phyloP scores from a whole-genome alignment of 768 basidiomycete genomes.

The Gymnopilus dilepis region DNA sequence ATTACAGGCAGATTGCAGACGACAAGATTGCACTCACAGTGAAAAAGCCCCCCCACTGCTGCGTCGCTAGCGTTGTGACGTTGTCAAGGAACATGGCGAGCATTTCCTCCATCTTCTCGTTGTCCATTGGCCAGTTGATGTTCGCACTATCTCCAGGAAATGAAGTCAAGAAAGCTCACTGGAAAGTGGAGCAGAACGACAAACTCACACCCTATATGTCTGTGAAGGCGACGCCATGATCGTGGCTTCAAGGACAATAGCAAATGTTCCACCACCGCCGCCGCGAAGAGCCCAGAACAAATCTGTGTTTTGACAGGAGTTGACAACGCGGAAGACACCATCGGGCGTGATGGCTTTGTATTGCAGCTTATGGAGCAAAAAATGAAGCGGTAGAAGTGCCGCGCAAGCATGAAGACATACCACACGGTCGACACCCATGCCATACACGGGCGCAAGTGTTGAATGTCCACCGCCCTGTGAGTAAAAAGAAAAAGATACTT shows the following conservation, averaged over 20 bases:
- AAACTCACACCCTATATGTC: conserved; percentile 19
- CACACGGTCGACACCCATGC: conserved; percentile 52
- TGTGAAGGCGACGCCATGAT: conserved; percentile 44
- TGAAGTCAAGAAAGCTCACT: not conserved
- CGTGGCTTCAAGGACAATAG: conserved; percentile 42
- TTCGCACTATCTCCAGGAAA: conserved; percentile 33
- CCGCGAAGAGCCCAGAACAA: conserved; percentile 61
- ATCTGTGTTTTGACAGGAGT: conserved; percentile 54
- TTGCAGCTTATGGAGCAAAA: conserved; percentile 41
- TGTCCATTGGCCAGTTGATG: conserved; percentile 36
- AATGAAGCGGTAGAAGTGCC: not conserved
- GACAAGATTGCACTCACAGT: conserved; percentile 23
- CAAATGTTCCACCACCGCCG: conserved; percentile 54
- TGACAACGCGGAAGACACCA: conserved; percentile 48
- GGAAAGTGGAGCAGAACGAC: not conserved
- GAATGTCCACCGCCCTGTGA: conserved; percentile 51
- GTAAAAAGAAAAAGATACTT: not conserved
- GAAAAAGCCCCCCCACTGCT: conserved; percentile 53
- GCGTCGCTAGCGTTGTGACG: conserved; percentile 44
- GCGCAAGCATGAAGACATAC: conserved; percentile 32
- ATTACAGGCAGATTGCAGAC: too few species aligned
- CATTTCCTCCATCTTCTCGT: conserved; percentile 37
- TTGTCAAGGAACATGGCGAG: conserved; percentile 44
- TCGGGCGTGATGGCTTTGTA: conserved; percentile 59
- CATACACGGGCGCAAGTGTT: conserved; percentile 46